Base-by-base conservation (phyloP, 177 flowering plant genomes). In the Telopea speciosissima region DNA sequence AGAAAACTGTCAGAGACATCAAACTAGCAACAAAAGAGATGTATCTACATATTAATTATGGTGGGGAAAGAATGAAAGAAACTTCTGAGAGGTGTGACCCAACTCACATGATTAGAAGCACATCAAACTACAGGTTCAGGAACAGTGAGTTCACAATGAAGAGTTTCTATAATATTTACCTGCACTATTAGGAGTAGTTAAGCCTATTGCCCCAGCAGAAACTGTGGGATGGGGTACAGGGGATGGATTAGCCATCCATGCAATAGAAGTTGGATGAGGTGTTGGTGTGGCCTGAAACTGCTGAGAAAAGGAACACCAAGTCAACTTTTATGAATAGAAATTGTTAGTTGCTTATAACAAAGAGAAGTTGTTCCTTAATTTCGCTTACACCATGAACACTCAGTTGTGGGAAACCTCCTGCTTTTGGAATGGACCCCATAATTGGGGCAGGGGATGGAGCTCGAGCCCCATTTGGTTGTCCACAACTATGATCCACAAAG, bases 361-460 rank as follows among this genome's bases (percentile, higher is more conserved):
- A 73, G 13, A 23, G 2, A 5, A 58, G 22, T 13, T 22, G 21
- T 44, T 42, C 42, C 36, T 68, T 68, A 56, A n/a, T 21, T 58
- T 23, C 24, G 78, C 88, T 84, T 84, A 88, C 90, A 26, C 81
- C 86, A 74, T 85, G 90, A 73, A 86, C 80, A 78, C 79, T 70
- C 24, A 88, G 54, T 22, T 83, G 79, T 10, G 87, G 89, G 69
- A 88, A 86, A 14, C 73, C 88, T 24, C 75, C 84, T 7, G 83
- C 77, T 77, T 84, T 88, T 1, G 87, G 87, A 22, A 88, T 81
- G 62, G 72, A 77, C 59, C 85, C 89, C 83, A 86, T 79, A 26
- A 88, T 79, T 16, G 87, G 73, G 76, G 83, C 87, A 78, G 90
- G 92, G 60, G 90, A 86, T 56, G 92, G 86, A 40, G 86, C 86